Conservation (phyloP, 257 asterid species). For the Ilex aquifolium region DNA sequence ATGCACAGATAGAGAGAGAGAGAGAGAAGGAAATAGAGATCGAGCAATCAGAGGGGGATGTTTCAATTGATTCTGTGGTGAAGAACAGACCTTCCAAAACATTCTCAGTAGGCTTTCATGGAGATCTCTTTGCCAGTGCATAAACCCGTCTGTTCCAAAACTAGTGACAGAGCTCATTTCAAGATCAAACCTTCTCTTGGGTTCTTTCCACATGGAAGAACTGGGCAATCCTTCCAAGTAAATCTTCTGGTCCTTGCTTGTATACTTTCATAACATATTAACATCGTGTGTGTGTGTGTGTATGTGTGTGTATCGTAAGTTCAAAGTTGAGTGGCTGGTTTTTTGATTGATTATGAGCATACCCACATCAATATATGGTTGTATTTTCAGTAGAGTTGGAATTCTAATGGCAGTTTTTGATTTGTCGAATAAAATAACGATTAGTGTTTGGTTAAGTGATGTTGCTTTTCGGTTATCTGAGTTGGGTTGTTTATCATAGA, state of each 20-base stretch:
- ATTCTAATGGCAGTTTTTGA: not conserved
- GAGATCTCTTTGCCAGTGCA: conserved; percentile 59
- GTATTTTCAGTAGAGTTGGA: not conserved
- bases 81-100: conserved; percentile 1
- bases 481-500: too few species aligned
- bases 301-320: not conserved
- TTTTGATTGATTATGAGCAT: not conserved
- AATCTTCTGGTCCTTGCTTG: conserved; percentile 1
- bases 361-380: not conserved
- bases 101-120: conserved; percentile 31
- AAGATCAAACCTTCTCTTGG: conserved; percentile 63
- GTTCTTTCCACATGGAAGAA: conserved; percentile 48
- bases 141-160: conserved; percentile 39
- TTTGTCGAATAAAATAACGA: not conserved
- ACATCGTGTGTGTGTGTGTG: not conserved
- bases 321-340: not conserved
- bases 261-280: not conserved
- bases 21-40: conserved; percentile 3
- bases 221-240: conserved; percentile 40
- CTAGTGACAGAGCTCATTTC: conserved; percentile 22
- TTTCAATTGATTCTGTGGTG: conserved; percentile 17
- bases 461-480: too few species aligned
- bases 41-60: conserved; percentile 19
- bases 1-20: conserved; percentile 10
- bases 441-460: too few species aligned